Evolutionary conservation across 345 rosid species (phyloP), one percentile per base, ranked within the genome.

Genomic region (Boechera divaricarpa): DNA sequence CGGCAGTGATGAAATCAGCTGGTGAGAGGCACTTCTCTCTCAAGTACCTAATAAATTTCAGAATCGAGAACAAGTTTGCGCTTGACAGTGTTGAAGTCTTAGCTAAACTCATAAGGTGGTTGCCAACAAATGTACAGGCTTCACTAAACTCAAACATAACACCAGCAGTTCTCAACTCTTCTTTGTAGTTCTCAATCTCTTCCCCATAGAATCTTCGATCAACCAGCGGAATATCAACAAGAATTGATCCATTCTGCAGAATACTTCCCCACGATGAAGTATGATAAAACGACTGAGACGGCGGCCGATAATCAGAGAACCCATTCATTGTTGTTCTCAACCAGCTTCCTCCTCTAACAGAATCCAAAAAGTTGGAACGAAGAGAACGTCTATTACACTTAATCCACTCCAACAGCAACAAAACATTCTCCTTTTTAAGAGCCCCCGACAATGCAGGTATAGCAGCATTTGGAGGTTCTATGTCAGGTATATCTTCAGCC

Each of bases 171-270:
- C 74, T 83, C 15, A 92, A 76, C 72, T 82, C 92, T 16, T 80
- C 89, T 75, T 1, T 56, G 70, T 85, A 88, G 0, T 29, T 1
- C 2, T 28, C 64, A 24, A 92, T 86, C 29, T 36, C 10, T 0
- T 48, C 73, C 15, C 96, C 92, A 58, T 92, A 92, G 74, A 73
- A 90, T 4, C 24, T 67, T 39, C 69, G 71, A 74, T 92, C 96
- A n/a, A 92, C 70, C 4, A 92, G 68, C 0, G 97, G 97, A 74
- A 92, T 82, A 73, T 88, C 92, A 10, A 87, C 92, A 13, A 87
- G 87, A 58, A 80, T 84, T 0, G 83, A 74, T 31, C 72, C 86
- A 38, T 79, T 80, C 82, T 90, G 93, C 66, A 92, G 77, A 73
- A 87, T 52, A 47, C 41, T 58, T 69, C 92, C 96, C 93, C 88